These are phyloP conservation scores for Dothistroma pini DNA, from an alignment of 2,329 filamentous ascomycete genomes.

Conservation along the genomic window DNA sequence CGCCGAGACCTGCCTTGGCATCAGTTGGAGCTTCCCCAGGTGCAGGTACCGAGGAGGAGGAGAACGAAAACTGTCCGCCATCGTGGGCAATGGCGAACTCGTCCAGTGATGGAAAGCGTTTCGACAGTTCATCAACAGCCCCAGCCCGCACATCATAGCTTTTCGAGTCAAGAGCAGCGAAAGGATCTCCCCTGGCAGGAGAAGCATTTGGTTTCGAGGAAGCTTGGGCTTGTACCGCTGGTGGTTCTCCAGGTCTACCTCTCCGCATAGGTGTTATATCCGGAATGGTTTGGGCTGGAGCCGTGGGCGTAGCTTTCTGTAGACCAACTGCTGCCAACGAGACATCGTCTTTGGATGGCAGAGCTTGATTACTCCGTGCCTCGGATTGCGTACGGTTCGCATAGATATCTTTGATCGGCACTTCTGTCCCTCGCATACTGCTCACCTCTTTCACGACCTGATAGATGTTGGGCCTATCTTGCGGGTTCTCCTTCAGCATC, in stretches of 20 bases:
- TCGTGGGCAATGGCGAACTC: slow-evolving; percentile 91
- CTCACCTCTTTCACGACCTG: slow-evolving; percentile 85
- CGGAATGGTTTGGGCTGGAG: slow-evolving; percentile 70
- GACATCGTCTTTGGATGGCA: slow-evolving; percentile 53
- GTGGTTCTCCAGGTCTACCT: slow-evolving; percentile 63
- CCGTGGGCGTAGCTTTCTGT: slow-evolving; percentile 71
- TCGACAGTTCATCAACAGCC: slow-evolving; percentile 73
- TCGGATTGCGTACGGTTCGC: slow-evolving; percentile 60
- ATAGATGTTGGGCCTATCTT: slow-evolving; percentile 84
- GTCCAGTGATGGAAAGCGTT: slow-evolving; percentile 83
- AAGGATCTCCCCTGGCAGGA: slow-evolving; percentile 77
- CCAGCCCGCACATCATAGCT: slow-evolving; percentile 45
- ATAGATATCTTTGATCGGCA: slow-evolving; percentile 77
- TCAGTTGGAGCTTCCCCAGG: slow-evolving; percentile 42
- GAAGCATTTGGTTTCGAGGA: slow-evolving; percentile 58
- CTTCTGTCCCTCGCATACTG: slow-evolving; percentile 76
- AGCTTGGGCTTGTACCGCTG: slow-evolving; percentile 35
- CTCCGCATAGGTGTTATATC: slow-evolving; percentile 93
- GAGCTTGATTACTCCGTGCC: slow-evolving; percentile 55
- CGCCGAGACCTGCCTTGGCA: slow-evolving; percentile 54
- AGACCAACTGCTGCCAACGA: slow-evolving; percentile 58
- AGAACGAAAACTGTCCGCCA: slow-evolving; percentile 21
- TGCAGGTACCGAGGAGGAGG: slow-evolving; percentile 11
- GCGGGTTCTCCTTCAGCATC: slow-evolving; percentile 84
- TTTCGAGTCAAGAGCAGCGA: slow-evolving; percentile 78